Base-by-base conservation (phyloP, 345 rosid genomes). In the Kandelia obovata region DNA sequence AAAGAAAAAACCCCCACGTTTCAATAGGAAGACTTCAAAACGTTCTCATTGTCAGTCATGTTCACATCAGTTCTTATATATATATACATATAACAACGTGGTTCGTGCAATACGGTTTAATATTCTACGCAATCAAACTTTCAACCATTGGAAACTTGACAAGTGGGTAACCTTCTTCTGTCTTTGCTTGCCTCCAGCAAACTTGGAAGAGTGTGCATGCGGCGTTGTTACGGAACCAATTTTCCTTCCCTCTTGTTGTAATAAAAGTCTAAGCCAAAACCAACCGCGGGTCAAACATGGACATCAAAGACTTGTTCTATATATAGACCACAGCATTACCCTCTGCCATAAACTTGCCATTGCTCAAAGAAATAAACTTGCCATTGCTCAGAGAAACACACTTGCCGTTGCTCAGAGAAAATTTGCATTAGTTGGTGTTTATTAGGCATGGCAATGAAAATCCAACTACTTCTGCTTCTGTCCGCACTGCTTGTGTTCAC, bases 391-490 rank as follows among this genome's bases (percentile, higher is more conserved):
- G 0, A 20, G 9, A 53, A 20, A 23, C 7, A 19, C 23, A 55
- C 11, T 55, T 55, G 59, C 30, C 6, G 8, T 55, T 55, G 59
- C 28, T 23, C 15, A 23, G 8, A 55, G 16, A 23, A 55, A 23
- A 30, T 55, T 3, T 20, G 3, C 49, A 3, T 13, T 43, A 43
- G 19, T 43, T 15, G 49, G 49, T 10, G 59, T 26, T 1, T 5
- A 2, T 65, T 51, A 64, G n/a, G 66, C n/a, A 70, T 78, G 80
- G 82, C 80, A 25, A 11, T 65, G 1, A 30, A 69, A 16, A 27
- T 20, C 70, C 73, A 73, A 30, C 10, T 55, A 0, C 13, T 56
- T 39, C 15, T 78, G 25, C 63, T 79, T 65, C 70, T 74, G 30
- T 8, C 77, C 25, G 62, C 73, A 27, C 1, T 74, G 58, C 32